Base-by-base conservation (phyloP, 345 rosid species). In the Cardiospermum halicacabum region DNA sequence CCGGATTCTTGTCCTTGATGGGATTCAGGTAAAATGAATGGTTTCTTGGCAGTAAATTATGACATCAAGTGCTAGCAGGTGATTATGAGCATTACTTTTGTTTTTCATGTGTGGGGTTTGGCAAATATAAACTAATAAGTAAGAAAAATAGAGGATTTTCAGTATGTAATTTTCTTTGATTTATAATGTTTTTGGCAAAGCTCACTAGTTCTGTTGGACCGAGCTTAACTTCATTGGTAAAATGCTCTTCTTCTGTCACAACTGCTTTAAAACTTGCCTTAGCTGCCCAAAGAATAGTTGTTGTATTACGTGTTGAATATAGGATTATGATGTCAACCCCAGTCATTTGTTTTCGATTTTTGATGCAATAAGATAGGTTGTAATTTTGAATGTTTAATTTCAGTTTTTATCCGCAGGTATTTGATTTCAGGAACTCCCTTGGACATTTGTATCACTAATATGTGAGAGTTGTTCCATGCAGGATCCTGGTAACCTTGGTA, bases 401-500 rank as follows among this genome's bases (percentile, higher is more conserved):
- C 21, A 16, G 32, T 10, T 49, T 47, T 62, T 36, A 16, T 62
- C 58, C 65, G 58, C 67, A 51, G 68, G 67, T 53, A 60, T 39
- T 60, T 62, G 43, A 62, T 60, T 27, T 62, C 39, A 27, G 32
- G 56, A 61, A 50, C 34, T 56, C 64, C 65, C 47, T n/a, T 40
- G 39, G 60, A 26, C 30, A 18, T 64, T 3, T 53, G n/a, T 24
- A 15, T 72, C 58, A 32, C 65, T 56, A 75, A 69, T 64, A 43
- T 48, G 42, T 58, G 31, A 64, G 60, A 60, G 58, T 69, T 61
- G 59, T 69, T 70, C 66, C 58, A 51, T 81, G 81, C 87, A 92
- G 96, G 97, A 93, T 64, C 96, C 92, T 2, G 98, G 98, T 62
- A 93, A 93, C 77, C 91, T 93, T 2, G 98, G 98, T 11, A 85